phyloP scores from a whole-genome alignment of 352 stramenopile genomes.

The Globisporangium paddicum region DNA sequence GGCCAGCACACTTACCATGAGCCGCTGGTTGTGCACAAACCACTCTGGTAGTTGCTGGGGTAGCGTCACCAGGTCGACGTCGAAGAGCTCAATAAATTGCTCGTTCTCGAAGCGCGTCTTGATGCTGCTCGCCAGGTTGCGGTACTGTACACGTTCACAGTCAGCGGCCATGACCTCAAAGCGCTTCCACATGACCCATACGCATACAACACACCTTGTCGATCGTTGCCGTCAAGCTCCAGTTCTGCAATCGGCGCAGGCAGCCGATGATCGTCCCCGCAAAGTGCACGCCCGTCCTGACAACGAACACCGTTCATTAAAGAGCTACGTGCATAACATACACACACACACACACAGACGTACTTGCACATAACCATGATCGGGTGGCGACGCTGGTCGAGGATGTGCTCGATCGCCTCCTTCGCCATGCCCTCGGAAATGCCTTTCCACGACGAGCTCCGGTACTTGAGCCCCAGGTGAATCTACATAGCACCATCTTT shows the following conservation, averaged over 20 bases:
- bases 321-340: background rate
- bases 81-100: slow-evolving; percentile 88
- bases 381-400: slow-evolving; percentile 72
- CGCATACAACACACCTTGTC: slow-evolving; percentile 64
- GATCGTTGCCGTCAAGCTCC: slow-evolving; percentile 83
- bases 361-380: slow-evolving; percentile 90
- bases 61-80: slow-evolving; percentile 36
- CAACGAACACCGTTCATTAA: background rate
- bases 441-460: slow-evolving; percentile 60
- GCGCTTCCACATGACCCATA: background rate
- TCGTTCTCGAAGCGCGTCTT: slow-evolving; percentile 88
- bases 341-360: background rate
- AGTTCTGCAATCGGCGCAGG: slow-evolving; percentile 78
- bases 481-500: slow-evolving; percentile 33
- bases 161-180: background rate
- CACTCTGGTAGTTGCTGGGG: slow-evolving; percentile 72
- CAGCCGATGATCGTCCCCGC: slow-evolving; percentile 79
- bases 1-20: slow-evolving; percentile 41
- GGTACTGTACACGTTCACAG: too few relatives aligned
- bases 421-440: slow-evolving; percentile 85
- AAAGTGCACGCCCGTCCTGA: slow-evolving; percentile 69
- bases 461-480: slow-evolving; percentile 81
- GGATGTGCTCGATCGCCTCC: slow-evolving; percentile 79
- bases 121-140: slow-evolving; percentile 79
- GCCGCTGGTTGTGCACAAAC: slow-evolving; percentile 75